Evolutionary conservation across 441 rosid genomes (phyloP).

Genomic region (Codiaeum variegatum): DNA sequence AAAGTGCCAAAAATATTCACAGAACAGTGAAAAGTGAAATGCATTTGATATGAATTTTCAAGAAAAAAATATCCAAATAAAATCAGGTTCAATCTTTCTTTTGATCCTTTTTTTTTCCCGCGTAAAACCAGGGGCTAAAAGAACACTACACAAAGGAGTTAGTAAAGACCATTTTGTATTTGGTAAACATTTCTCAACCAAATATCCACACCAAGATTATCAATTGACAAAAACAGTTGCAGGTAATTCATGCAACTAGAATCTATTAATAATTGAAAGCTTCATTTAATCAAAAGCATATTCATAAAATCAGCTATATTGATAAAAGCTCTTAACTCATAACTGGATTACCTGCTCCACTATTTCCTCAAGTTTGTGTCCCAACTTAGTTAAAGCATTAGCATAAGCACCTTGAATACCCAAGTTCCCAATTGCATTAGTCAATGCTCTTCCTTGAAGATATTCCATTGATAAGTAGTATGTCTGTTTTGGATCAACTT

Average conservation of each 20-base stretch:
- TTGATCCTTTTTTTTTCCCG: neutral
- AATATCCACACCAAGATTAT: neutral
- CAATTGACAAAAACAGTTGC: neutral
- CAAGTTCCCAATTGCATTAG: conserved; percentile 82
- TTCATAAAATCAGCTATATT: conserved; percentile 1
- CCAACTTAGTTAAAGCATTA: conserved; percentile 69
- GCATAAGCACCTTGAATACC: conserved; percentile 70
- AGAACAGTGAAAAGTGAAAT: neutral
- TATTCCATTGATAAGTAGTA: conserved; percentile 96
- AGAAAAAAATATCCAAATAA: neutral
- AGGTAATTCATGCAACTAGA: neutral
- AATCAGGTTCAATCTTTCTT: neutral
- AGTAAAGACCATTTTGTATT: too few relatives aligned
- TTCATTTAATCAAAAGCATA: neutral
- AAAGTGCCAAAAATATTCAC: neutral
- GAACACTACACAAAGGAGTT: too few relatives aligned
- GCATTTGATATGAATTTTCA: neutral
- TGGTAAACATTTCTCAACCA: neutral
- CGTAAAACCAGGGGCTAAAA: too few relatives aligned
- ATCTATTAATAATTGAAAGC: neutral
- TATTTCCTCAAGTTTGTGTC: conserved; percentile 78
- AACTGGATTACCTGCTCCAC: conserved; percentile 60
- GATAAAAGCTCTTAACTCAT: neutral
- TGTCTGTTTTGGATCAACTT: conserved; percentile 84
- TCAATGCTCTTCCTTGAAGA: conserved; percentile 97